These are phyloP conservation scores for Yamadazyma mexicana DNA, from an alignment of 1,139 yeast genomes.

Conservation along the genomic window DNA sequence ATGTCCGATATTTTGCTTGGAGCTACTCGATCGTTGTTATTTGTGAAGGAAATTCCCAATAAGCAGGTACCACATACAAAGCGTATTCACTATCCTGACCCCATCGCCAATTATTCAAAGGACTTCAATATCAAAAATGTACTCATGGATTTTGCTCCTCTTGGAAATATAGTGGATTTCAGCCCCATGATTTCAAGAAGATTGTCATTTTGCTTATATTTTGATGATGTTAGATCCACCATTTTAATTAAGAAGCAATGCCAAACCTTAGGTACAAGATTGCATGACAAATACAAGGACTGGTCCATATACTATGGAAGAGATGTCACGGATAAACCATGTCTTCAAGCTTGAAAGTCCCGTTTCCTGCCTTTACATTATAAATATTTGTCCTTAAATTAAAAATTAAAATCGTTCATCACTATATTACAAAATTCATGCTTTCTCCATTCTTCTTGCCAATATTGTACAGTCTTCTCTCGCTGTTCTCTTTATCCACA, in stretches of 20 bases:
- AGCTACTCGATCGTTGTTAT: constrained; percentile 36
- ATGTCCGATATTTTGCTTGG: constrained; percentile 30
- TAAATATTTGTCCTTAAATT: not conserved
- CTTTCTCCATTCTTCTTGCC: constrained; percentile 13
- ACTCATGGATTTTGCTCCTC: constrained; percentile 49
- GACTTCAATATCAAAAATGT: constrained; percentile 34
- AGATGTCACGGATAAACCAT: constrained; percentile 63
- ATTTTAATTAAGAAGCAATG: constrained; percentile 57
- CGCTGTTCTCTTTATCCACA: constrained; percentile 12
- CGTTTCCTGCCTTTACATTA: no score
- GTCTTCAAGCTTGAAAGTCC: constrained; percentile 4
- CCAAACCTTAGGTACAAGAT: constrained; percentile 30
- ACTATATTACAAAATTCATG: constrained; percentile 16
- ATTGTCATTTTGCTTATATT: constrained; percentile 63
- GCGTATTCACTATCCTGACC: constrained; percentile 30
- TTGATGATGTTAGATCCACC: constrained; percentile 61
- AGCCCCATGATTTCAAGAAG: constrained; percentile 68
- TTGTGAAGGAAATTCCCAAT: constrained; percentile 27
- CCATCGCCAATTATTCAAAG: constrained; percentile 30
- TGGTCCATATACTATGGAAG: constrained; percentile 71
- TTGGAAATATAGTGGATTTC: constrained; percentile 65
- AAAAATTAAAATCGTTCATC: not conserved
- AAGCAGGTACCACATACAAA: constrained; percentile 20
- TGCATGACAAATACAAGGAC: constrained; percentile 48
- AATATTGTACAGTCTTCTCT: constrained; percentile 13